Base-by-base conservation (phyloP, 257 asterid genomes). In the Gentiana straminea region DNA sequence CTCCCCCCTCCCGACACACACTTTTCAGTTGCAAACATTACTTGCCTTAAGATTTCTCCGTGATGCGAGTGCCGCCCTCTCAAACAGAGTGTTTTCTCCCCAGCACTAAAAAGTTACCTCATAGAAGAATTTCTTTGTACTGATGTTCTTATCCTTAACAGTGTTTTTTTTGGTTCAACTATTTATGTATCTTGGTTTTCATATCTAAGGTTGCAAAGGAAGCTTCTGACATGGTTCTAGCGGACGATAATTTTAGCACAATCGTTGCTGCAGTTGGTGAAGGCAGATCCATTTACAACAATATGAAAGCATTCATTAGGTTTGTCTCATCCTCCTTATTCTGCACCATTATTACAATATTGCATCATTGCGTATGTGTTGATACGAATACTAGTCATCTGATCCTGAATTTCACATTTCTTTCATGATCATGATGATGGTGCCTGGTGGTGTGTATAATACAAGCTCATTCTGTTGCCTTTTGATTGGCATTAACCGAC, bases 281-380 rank as follows among this genome's bases (percentile, higher is more conserved):
- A 81, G 99, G 99, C 65, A 75, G 89, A 63, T 81, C 89, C 52
- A 81, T 81, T 45, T 78, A 81, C 75, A 81, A 81, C 74, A 81
- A 92, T 73, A 92, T 92, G 99, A 92, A 92, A 77, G 95, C 99
- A 51, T 92, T 92, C 80, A 92, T 92, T 82, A 85, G 99, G 99
- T 88, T 59, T 51, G 63, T 37, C 51, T 35, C 53, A 61, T 48
- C 51, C 49, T 45, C 54, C 64, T 61, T 61, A 24, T 24, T 24
- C 24, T 24, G 24, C 24, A 24, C 24, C 24, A 24, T 24, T 24
- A 24, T 24, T 24, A 24, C 4, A 1, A n/a, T 52, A 3, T 34
- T 34, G 35, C 24, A 24, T 24, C 24, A 24, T 24, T 24, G 24
- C 24, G 24, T 24, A 24, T 24, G 24, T 24, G 24, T 24, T 24